These are phyloP conservation scores for Mrakiaceae sp. DNA, from an alignment of 1,284 basidiomycete genomes.

Conservation along the genomic window DNA sequence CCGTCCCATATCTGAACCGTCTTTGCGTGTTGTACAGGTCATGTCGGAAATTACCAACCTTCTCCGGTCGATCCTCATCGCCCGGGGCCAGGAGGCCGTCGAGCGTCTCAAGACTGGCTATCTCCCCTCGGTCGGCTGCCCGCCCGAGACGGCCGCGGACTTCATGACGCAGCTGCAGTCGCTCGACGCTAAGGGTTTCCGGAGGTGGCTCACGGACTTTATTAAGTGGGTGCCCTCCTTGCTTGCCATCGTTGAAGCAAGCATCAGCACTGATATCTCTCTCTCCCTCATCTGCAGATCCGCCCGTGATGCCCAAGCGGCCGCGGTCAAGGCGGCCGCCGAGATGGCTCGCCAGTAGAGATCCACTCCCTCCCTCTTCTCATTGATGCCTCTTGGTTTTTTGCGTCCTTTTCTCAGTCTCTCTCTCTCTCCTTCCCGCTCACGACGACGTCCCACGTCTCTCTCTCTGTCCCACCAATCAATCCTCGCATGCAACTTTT, in stretches of 20 bases:
- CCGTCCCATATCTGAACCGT: neutral
- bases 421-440: neutral
- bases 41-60: conserved; percentile 77
- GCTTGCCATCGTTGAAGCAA: neutral
- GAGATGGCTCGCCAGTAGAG: neutral
- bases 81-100: conserved; percentile 71
- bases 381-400: neutral
- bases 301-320: conserved; percentile 9
- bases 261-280: neutral
- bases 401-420: neutral
- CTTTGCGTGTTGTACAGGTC: conserved; percentile 44
- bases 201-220: conserved; percentile 80
- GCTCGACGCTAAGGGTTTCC: conserved; percentile 69
- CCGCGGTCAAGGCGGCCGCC: conserved; percentile 2
- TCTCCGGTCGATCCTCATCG: conserved; percentile 64
- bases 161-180: conserved; percentile 66
- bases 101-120: conserved; percentile 69
- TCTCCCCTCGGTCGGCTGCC: conserved; percentile 81
- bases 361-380: too few relatives aligned
- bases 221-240: conserved; percentile 24
- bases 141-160: conserved; percentile 61
- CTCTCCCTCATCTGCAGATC: conserved; percentile 1
- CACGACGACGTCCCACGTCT: neutral
- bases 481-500: neutral
- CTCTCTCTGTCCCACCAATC: too few relatives aligned